Percentiles rank a stretch among this genome's conserved stretches.
These are phyloP conservation scores for Flaveria brownii DNA, from an alignment of 129 eudicot genomes.

Conservation along the genomic window DNA sequence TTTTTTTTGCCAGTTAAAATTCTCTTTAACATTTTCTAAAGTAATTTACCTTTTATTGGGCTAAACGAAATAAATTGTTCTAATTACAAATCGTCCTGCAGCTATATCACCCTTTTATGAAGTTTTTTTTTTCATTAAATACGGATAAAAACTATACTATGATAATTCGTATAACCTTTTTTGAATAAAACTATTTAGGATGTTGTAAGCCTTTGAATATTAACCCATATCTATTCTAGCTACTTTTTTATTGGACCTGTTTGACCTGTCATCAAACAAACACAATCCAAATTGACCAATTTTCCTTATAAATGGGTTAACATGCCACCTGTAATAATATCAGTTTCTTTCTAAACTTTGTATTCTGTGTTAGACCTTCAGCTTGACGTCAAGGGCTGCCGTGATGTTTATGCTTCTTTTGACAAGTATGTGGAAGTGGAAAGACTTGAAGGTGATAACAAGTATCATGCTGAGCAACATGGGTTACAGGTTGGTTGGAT, in stretches of 20 bases:
- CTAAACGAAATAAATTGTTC: neutral
- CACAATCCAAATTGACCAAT: neutral
- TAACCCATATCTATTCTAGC: neutral
- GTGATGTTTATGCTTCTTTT: constrained; percentile 96
- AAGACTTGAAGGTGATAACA: constrained; percentile 90
- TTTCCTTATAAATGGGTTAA: neutral
- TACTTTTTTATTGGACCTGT: neutral
- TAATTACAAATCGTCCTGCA: neutral
- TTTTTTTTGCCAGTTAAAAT: neutral
- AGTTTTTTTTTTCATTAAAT: neutral
- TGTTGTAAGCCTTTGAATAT: neutral
- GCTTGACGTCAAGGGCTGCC: constrained; percentile 98
- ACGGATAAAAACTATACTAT: neutral
- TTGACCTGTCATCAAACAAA: constrained; percentile 7
- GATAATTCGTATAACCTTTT: neutral
- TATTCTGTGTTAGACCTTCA: constrained; percentile 73
- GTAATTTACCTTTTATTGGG: neutral
- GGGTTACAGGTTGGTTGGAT: constrained; percentile 95
- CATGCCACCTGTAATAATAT: neutral
- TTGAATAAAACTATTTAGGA: neutral
- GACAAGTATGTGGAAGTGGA: constrained; percentile 98
- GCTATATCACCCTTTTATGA: neutral
- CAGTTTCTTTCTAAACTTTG: constrained; percentile 1
- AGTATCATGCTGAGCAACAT: constrained; percentile 87
- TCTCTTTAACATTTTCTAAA: neutral